These are phyloP conservation scores for Stenogyne calaminthoides DNA, from an alignment of 305 asterid genomes.

Conservation along the genomic window DNA sequence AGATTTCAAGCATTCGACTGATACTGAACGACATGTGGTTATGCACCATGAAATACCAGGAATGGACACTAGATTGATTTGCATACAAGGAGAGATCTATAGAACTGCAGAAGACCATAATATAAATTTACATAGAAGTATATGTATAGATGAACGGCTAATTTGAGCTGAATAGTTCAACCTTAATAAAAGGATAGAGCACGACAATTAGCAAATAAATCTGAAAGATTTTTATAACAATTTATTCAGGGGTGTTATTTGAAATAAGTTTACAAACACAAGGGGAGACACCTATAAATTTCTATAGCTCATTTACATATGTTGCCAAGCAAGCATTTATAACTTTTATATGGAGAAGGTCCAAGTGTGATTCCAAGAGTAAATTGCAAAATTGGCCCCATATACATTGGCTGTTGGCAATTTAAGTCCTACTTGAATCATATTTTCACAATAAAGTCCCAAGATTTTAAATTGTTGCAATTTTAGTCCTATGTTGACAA, in stretches of 20 bases:
- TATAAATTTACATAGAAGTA: background rate
- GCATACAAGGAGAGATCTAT: constrained; percentile 2
- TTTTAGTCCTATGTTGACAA: no score
- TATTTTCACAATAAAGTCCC: no score
- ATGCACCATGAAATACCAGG: background rate
- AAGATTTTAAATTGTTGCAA: no score
- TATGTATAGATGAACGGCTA: background rate
- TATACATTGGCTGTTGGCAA: no score
- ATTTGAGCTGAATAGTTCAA: constrained; percentile 1
- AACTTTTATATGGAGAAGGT: no score
- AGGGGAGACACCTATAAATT: constrained; percentile 7
- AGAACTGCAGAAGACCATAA: background rate
- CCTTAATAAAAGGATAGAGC: background rate
- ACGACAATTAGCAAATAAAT: background rate
- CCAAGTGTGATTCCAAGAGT: no score
- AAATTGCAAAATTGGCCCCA: no score
- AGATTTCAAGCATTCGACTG: no score
- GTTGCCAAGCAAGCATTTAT: background rate
- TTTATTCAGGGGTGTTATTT: background rate
- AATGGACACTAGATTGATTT: background rate
- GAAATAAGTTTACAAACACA: background rate
- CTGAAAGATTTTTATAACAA: background rate
- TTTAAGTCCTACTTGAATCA: no score
- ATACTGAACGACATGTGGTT: no score
- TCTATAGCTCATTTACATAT: background rate